These are phyloP conservation scores for Atalantia buxifolia DNA, from an alignment of 345 rosid genomes.

Conservation along the genomic window DNA sequence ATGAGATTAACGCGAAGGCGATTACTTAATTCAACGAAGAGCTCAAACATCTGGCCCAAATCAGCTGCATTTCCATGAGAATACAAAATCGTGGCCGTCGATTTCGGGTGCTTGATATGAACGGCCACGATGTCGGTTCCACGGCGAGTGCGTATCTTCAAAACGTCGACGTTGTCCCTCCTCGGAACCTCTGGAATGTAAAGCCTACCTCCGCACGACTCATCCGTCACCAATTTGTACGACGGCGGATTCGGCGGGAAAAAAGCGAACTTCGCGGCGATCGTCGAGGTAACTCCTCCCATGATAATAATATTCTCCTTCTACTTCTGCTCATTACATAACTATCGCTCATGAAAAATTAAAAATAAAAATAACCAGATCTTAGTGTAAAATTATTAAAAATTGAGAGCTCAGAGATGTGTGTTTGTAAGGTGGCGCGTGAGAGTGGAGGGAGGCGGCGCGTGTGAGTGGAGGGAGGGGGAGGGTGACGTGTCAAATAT, in stretches of 20 bases:
- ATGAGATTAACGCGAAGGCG: conserved; percentile 83
- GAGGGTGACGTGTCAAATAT: background rate
- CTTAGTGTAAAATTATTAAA: background rate
- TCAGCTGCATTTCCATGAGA: conserved; percentile 99
- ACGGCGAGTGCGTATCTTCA: conserved; percentile 72
- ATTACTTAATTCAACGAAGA: conserved; percentile 76
- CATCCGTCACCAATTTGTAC: conserved; percentile 48
- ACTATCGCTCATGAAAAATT: conserved; percentile 27
- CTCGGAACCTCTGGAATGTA: conserved; percentile 56
- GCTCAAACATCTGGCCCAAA: conserved; percentile 93
- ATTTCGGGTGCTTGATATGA: conserved; percentile 69
- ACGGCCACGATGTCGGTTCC: conserved; percentile 82
- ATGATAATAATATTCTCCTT: conserved; percentile 15
- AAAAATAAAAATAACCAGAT: conserved; percentile 11
- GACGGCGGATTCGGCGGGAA: conserved; percentile 98
- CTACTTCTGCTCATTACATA: conserved; percentile 39
- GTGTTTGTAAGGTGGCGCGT: background rate
- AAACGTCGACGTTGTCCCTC: conserved; percentile 62
- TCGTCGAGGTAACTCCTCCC: conserved; percentile 98
- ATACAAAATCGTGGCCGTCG: conserved; percentile 70
- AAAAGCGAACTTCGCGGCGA: conserved; percentile 96
- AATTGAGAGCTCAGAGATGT: background rate
- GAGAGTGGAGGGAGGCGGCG: background rate
- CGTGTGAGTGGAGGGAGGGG: background rate
- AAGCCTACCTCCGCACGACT: conserved; percentile 40